Conservation (phyloP, 495 filamentous ascomycete genomes). For the Echria macrotheca region DNA sequence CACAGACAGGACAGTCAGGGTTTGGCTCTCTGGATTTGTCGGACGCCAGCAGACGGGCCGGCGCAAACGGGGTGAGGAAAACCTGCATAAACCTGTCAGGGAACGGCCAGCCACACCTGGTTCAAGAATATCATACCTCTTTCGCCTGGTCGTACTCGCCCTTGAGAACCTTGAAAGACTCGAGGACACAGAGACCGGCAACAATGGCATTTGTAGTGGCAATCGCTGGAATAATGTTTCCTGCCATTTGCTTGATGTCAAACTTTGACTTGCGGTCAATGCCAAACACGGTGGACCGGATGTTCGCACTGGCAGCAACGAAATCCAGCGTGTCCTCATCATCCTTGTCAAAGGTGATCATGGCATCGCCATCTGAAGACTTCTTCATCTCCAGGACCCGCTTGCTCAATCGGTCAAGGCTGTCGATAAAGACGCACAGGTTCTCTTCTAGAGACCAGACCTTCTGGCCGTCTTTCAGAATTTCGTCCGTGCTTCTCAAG, state of each 20-base stretch:
- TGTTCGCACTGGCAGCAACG: slow-evolving; percentile 82
- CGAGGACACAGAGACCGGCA: slow-evolving; percentile 84
- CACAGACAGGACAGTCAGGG: slow-evolving; percentile 74
- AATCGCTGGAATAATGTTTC: slow-evolving; percentile 98
- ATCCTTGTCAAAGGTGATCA: slow-evolving; percentile 92
- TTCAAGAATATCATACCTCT: too few species aligned
- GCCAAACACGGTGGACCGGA: slow-evolving; percentile 78
- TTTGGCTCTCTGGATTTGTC: slow-evolving; percentile 72
- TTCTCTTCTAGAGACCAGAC: slow-evolving; percentile 81
- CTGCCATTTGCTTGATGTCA: slow-evolving; percentile 98
- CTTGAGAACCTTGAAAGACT: slow-evolving; percentile 86
- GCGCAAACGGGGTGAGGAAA: slow-evolving; percentile 78
- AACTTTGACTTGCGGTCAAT: slow-evolving; percentile 89
- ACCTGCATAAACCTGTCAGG: too few species aligned
- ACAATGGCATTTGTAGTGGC: slow-evolving; percentile 98
- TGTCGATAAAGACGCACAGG: slow-evolving; percentile 79
- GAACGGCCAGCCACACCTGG: too few species aligned
- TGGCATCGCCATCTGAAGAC: slow-evolving; percentile 46
- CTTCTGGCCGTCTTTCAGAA: slow-evolving; percentile 64
- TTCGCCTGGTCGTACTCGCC: slow-evolving; percentile 61
- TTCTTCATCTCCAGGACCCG: slow-evolving; percentile 58
- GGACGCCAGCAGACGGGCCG: slow-evolving; percentile 66
- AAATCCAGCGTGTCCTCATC: slow-evolving; percentile 95
- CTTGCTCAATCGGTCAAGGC: slow-evolving; percentile 68
- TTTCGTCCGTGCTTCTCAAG: slow-evolving; percentile 41